phyloP scores from a whole-genome alignment of 2,329 filamentous ascomycete genomes.

The Phoma sp. region DNA sequence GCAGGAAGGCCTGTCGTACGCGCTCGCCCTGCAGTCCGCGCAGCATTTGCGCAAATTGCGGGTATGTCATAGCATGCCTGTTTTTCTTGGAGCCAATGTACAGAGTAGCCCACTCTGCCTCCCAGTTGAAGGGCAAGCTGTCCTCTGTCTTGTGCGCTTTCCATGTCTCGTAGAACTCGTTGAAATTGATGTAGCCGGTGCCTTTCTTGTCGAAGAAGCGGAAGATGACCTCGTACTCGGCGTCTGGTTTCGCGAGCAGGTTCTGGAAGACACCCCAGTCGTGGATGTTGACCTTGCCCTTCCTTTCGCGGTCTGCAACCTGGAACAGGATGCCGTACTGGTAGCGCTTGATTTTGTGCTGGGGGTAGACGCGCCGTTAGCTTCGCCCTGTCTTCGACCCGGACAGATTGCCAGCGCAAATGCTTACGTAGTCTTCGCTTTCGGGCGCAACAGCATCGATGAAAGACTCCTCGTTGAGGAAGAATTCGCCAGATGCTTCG shows the following conservation, averaged over 20 bases:
- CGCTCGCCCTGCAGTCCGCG: constrained; percentile 94
- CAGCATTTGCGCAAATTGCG: constrained; percentile 97
- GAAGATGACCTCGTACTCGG: constrained; percentile 98
- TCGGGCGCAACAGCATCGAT: constrained; percentile 86
- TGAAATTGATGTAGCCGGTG: constrained; percentile 85
- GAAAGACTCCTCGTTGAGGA: constrained; percentile 85
- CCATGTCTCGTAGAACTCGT: constrained; percentile 84
- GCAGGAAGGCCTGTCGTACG: constrained; percentile 91
- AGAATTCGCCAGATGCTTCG: constrained; percentile 74
- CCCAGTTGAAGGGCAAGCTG: constrained; percentile 94
- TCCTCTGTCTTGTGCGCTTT: constrained; percentile 85
- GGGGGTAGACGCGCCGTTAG: constrained; percentile 38
- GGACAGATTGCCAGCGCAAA: constrained; percentile 25
- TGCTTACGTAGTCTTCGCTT: constrained; percentile 86
- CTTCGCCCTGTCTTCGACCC: constrained; percentile 19
- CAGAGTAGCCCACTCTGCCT: constrained; percentile 92
- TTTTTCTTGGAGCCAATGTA: constrained; percentile 90
- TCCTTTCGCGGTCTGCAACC: constrained; percentile 80
- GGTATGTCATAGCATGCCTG: constrained; percentile 90
- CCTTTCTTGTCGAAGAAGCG: constrained; percentile 90
- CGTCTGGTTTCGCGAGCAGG: constrained; percentile 89
- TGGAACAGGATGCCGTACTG: constrained; percentile 94
- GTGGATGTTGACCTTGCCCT: constrained; percentile 75
- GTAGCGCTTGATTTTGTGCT: constrained; percentile 98
- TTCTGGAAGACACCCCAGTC: constrained; percentile 97